These are phyloP conservation scores for Prosopis cineraria DNA, from an alignment of 306 rosid genomes.

Conservation along the genomic window DNA sequence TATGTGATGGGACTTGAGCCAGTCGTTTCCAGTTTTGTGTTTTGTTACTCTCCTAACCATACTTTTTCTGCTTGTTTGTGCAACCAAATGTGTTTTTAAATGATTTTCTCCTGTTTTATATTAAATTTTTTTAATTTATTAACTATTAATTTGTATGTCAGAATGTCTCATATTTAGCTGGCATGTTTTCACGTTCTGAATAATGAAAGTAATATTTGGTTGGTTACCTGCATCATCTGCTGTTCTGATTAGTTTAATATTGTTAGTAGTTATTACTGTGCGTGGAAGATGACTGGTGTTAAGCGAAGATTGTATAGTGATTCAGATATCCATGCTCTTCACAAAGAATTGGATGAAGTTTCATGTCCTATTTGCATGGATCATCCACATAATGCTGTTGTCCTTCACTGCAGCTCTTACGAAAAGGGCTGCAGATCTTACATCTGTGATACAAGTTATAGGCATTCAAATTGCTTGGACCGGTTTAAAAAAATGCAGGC, in stretches of 20 bases:
- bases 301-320: conserved; percentile 91
- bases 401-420: conserved; percentile 94
- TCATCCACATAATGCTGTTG: conserved; percentile 99
- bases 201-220: conserved; percentile 29
- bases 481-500: conserved; percentile 83
- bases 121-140: not conserved
- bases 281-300: conserved; percentile 98
- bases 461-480: conserved; percentile 98
- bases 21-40: not conserved
- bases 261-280: conserved; percentile 81
- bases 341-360: conserved; percentile 97
- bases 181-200: conserved; percentile 28
- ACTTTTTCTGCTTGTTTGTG: not conserved
- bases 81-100: not conserved
- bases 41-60: not conserved
- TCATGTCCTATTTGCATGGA: conserved; percentile 99
- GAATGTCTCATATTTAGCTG: conserved; percentile 5
- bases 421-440: conserved; percentile 97
- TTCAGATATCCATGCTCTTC: conserved; percentile 86
- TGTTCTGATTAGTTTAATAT: conserved; percentile 76
- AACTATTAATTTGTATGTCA: not conserved
- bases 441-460: conserved; percentile 94
- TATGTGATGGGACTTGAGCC: not conserved
- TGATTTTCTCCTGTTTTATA: not conserved
- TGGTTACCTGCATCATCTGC: conserved; percentile 15